Evolutionary conservation across 192 early-diverging fungal genomes (phyloP), one percentile per base, ranked within the genome.

Genomic region (Spinellus fusiger): DNA sequence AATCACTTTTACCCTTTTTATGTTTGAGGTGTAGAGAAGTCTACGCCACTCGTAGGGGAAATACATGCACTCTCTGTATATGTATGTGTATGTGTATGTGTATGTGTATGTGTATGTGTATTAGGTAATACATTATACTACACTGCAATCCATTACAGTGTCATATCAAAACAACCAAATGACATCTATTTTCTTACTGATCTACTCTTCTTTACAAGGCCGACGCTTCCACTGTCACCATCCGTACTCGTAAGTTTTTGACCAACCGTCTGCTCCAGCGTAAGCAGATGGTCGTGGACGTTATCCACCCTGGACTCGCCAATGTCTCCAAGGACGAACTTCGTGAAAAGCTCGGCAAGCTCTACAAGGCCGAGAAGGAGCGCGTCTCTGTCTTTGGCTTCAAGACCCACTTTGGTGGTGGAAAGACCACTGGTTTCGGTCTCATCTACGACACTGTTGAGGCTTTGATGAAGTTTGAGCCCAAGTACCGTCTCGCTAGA

Each of bases 201-300:
- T n/a, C n/a, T n/a, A n/a, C 49, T 60, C 51, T 61, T 23, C n/a
- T 28, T 31, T 54, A 49, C 9, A 82, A 91, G 89, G 87, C 87
- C 79, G 89, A 91, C 83, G 71, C 79, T 73, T 53, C 86, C 59
- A 76, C 85, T 73, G 91, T 92, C 83, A 98, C 94, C 74, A 87
- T 98, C 80, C 84, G 96, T 72, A 97, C 96, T 71, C 89, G 95
- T 82, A 96, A 98, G 88, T 98, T 97, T 88, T 82, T 98, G 70
- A 96, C 94, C 67, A 98, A 98, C 93, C 92, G 91, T 70, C 84
- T 98, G 68, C 91, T 97, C 56, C 86, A 91, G 77, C 87, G 95
- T 73, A 94, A 89, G 85, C 95, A 98, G 86, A 93, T 95, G 86
- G 87, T 98, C 47, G 81, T 98, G 38, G 96, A 98, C 74, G 83